A percentile compares a stretch with the other conserved stretches of the same genome.
phyloP scores from a whole-genome alignment of 129 eudicot genomes.

The Pseudognaphalium luteoalbum region DNA sequence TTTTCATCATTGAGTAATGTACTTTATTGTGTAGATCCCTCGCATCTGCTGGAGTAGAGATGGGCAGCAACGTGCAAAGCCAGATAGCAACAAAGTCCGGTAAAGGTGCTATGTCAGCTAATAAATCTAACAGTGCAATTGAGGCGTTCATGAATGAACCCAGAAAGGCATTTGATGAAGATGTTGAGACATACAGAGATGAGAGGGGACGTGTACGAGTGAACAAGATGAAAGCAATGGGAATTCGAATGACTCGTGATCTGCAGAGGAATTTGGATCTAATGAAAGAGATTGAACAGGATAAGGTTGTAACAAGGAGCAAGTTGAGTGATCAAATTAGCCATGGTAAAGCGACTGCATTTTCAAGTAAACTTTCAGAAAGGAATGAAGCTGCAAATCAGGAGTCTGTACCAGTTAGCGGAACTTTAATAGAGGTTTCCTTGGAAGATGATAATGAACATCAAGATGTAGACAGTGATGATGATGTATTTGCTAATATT shows the following conservation, averaged over 20 bases:
- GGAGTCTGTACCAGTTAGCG: conserved; percentile 34
- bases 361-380: conserved; percentile 23
- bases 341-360: background rate
- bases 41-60: conserved; percentile 68
- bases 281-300: conserved; percentile 75
- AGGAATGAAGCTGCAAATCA: conserved; percentile 25
- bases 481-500: conserved; percentile 63
- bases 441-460: conserved; percentile 54
- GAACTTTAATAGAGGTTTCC: conserved; percentile 58
- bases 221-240: conserved; percentile 83
- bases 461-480: conserved; percentile 50
- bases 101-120: conserved; percentile 25
- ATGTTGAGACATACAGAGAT: conserved; percentile 77
- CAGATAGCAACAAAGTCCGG: conserved; percentile 40
- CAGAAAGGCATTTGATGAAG: conserved; percentile 46
- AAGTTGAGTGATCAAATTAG: conserved; percentile 13
- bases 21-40: conserved; percentile 48
- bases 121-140: conserved; percentile 34
- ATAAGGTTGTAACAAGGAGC: conserved; percentile 21
- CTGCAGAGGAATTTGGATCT: conserved; percentile 85
- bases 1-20: conserved; percentile 12
- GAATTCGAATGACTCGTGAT: conserved; percentile 95
- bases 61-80: conserved; percentile 34
- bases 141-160: conserved; percentile 44
- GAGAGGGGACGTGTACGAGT: conserved; percentile 77